These are phyloP conservation scores for Pseudogymnoascus sp. DNA, from an alignment of 2,329 filamentous ascomycete genomes.

Conservation along the genomic window DNA sequence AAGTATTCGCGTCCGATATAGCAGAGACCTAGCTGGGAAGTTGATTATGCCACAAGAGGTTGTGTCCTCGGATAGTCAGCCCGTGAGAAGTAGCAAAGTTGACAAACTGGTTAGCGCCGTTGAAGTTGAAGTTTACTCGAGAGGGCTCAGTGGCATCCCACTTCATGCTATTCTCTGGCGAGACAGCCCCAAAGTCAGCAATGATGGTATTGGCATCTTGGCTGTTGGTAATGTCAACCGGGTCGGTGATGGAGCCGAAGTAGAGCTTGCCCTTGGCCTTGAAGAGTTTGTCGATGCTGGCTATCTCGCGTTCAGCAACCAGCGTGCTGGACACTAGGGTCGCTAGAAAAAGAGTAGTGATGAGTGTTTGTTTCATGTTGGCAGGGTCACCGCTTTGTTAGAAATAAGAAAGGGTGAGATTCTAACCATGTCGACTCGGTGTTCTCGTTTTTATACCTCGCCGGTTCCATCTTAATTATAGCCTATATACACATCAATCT, in stretches of 20 bases:
- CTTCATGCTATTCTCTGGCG: slow-evolving; percentile 65
- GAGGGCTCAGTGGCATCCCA: slow-evolving; percentile 52
- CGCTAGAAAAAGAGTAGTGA: too few relatives aligned
- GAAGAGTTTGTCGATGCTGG: slow-evolving; percentile 19
- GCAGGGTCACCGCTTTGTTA: too few relatives aligned
- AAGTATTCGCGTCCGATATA: slow-evolving; percentile 43
- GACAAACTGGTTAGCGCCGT: slow-evolving; percentile 50
- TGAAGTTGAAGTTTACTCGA: slow-evolving; percentile 48
- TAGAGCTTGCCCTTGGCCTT: slow-evolving; percentile 23
- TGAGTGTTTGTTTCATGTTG: too few relatives aligned
- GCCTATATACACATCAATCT: too few relatives aligned
- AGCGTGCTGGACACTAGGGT: not conserved
- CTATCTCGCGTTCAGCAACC: slow-evolving; percentile 12
- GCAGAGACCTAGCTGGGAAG: slow-evolving; percentile 52
- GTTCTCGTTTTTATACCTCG: too few relatives aligned
- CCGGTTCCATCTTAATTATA: too few relatives aligned
- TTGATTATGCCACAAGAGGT: slow-evolving; percentile 54
- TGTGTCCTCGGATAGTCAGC: slow-evolving; percentile 58
- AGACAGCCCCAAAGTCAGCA: slow-evolving; percentile 56
- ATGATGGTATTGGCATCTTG: slow-evolving; percentile 34
- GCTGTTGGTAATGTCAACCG: too few relatives aligned
- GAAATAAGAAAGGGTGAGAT: too few relatives aligned
- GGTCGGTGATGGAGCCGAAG: slow-evolving; percentile 20
- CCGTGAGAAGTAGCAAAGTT: slow-evolving; percentile 49
- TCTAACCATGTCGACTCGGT: too few relatives aligned